A percentile compares a stretch with the other conserved stretches of the same genome.
phyloP scores from a whole-genome alignment of 2,329 filamentous ascomycete species.

The Stagonosporopsis tanaceti region DNA sequence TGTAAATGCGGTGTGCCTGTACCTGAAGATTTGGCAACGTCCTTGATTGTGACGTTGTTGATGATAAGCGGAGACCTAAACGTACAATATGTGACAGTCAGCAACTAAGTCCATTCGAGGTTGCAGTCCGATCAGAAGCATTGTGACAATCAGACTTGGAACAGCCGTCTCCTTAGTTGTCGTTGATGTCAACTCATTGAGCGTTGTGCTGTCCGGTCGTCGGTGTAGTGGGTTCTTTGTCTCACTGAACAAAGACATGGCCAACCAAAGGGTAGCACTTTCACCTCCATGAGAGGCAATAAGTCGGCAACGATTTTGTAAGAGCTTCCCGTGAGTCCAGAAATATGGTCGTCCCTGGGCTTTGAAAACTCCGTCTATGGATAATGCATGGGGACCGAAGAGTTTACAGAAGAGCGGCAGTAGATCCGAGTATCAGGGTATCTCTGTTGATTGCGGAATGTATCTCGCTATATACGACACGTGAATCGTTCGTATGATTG shows the following conservation, averaged over 20 bases:
- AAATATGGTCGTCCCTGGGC: neutral
- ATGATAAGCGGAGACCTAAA: neutral
- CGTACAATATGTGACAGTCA: neutral
- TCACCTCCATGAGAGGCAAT: neutral
- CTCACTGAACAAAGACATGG: neutral
- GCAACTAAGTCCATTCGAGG: no score
- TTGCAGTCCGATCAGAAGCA: neutral
- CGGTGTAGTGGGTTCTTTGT: neutral
- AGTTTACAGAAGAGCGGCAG: neutral
- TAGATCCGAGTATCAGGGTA: slow-evolving; percentile 10
- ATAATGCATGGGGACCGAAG: no score
- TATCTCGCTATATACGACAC: slow-evolving; percentile 19
- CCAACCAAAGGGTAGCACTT: neutral
- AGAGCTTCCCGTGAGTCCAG: neutral
- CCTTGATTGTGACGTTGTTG: neutral
- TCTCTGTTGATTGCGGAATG: slow-evolving; percentile 16
- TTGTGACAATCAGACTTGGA: neutral
- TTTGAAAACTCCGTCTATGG: neutral
- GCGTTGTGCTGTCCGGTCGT: neutral
- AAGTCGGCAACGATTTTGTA: neutral
- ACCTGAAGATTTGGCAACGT: neutral
- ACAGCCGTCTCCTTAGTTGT: neutral
- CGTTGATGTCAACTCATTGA: neutral
- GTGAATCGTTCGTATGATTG: slow-evolving; percentile 13
- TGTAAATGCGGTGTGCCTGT: neutral